A percentile compares a stretch with the other conserved stretches of the same genome.
phyloP scores from a whole-genome alignment of 768 basidiomycete genomes.

The Lentinula aciculospora region DNA sequence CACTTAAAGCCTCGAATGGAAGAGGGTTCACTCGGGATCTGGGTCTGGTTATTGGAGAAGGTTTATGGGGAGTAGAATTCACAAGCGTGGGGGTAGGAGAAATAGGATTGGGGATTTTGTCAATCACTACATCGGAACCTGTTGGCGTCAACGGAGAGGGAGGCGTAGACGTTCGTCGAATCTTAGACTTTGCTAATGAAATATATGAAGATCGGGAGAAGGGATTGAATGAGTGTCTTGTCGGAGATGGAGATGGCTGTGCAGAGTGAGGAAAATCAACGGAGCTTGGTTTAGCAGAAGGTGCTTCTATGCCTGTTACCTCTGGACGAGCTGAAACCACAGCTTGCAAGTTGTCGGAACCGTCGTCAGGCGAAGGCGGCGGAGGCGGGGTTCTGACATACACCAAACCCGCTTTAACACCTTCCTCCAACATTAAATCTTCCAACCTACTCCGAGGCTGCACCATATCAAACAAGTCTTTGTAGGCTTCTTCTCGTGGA shows the following conservation, averaged over 20 bases:
- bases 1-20: constrained; percentile 29
- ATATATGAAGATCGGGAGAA: constrained; percentile 6
- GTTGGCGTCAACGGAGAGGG: background rate
- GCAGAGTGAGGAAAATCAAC: background rate
- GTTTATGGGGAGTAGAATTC: background rate
- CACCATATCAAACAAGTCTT: constrained; percentile 71
- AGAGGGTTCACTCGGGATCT: constrained; percentile 18
- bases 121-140: background rate
- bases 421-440: constrained; percentile 54
- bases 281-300: background rate
- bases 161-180: background rate
- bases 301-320: background rate
- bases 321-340: background rate
- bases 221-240: constrained; percentile 2
- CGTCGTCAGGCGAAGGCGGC: background rate
- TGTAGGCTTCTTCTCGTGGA: constrained; percentile 69
- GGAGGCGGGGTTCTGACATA: background rate
- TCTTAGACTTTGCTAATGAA: constrained; percentile 5
- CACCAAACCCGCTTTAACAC: constrained; percentile 26
- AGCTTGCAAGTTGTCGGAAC: background rate
- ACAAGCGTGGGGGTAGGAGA: background rate
- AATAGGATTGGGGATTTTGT: background rate
- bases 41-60: background rate
- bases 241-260: background rate
- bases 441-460: constrained; percentile 73